phyloP scores from a whole-genome alignment of 1,139 yeast species.

The Wickerhamomyces sp. region DNA sequence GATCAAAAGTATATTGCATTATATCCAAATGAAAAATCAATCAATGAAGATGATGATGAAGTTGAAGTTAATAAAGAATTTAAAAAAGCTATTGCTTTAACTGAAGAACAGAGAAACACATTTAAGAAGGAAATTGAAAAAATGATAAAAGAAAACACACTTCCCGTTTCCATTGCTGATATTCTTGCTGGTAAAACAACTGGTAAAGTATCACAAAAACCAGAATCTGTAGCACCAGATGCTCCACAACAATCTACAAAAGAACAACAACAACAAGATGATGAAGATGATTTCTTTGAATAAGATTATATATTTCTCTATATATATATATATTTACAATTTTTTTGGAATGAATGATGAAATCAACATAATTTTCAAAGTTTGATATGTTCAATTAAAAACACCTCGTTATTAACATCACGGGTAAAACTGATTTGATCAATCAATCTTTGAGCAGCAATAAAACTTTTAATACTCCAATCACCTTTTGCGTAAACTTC shows the following conservation, averaged over 20 bases:
- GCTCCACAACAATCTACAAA: conserved; percentile 12
- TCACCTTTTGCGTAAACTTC: conserved; percentile 55
- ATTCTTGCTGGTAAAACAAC: conserved; percentile 44
- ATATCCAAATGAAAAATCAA: conserved; percentile 42
- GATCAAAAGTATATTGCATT: conserved; percentile 77
- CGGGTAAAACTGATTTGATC: conserved; percentile 57
- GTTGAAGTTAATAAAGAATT: conserved; percentile 15
- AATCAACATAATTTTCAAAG: background rate
- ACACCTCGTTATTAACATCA: conserved; percentile 55
- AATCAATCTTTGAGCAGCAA: conserved; percentile 54
- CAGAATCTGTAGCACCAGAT: conserved; percentile 11
- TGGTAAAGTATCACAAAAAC: conserved; percentile 11
- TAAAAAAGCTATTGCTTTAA: conserved; percentile 25
- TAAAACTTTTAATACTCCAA: conserved; percentile 59
- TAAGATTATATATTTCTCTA: conserved; percentile 13
- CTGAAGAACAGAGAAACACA: conserved; percentile 45
- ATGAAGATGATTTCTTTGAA: conserved; percentile 47
- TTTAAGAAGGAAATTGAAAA: conserved; percentile 48
- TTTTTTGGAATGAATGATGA: background rate
- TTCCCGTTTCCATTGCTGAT: conserved; percentile 58
- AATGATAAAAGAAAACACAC: conserved; percentile 42
- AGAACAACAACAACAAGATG: conserved; percentile 24
- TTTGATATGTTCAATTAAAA: conserved; percentile 38
- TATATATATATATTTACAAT: background rate
- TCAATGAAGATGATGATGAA: conserved; percentile 17